Conservation (phyloP, 169 alveolate genomes). For the Cryptosporidium bovis region DNA sequence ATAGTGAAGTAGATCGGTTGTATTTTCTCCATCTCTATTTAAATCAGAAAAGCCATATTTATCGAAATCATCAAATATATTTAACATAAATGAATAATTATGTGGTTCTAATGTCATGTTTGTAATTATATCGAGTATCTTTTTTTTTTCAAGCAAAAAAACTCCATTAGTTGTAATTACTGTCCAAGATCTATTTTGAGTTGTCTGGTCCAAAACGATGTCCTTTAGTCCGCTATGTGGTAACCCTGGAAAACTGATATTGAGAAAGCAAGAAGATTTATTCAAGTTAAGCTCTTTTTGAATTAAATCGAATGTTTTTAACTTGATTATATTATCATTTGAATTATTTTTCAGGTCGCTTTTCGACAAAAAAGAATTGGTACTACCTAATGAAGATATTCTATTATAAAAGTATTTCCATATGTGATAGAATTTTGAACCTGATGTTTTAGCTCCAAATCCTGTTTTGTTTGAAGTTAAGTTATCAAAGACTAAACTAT, state of each 20-base stretch:
- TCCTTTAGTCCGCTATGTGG: conserved; percentile 69
- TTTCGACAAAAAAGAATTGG: too few relatives aligned
- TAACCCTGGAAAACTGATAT: conserved; percentile 14
- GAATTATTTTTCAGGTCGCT: background rate
- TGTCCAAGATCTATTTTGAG: conserved; percentile 60
- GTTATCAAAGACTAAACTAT: background rate
- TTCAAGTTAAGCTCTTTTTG: background rate
- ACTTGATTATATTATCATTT: background rate
- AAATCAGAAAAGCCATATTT: background rate
- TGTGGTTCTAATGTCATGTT: conserved; percentile 63
- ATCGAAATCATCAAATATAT: conserved; percentile 44
- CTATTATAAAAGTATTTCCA: conserved; percentile 60
- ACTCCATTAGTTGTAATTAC: conserved; percentile 58
- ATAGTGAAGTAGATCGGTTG: background rate
- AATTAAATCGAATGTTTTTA: conserved; percentile 2
- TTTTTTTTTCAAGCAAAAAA: conserved; percentile 37
- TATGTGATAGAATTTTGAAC: conserved; percentile 31
- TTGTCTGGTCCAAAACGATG: conserved; percentile 32
- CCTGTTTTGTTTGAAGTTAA: background rate
- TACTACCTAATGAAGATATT: background rate
- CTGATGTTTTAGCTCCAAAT: conserved; percentile 43
- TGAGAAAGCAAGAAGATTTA: conserved; percentile 9
- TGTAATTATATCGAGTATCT: conserved; percentile 53
- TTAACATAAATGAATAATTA: conserved; percentile 61
- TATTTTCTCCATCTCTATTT: background rate